Conservation (phyloP, 768 basidiomycete genomes). For the Collybia sp. region DNA sequence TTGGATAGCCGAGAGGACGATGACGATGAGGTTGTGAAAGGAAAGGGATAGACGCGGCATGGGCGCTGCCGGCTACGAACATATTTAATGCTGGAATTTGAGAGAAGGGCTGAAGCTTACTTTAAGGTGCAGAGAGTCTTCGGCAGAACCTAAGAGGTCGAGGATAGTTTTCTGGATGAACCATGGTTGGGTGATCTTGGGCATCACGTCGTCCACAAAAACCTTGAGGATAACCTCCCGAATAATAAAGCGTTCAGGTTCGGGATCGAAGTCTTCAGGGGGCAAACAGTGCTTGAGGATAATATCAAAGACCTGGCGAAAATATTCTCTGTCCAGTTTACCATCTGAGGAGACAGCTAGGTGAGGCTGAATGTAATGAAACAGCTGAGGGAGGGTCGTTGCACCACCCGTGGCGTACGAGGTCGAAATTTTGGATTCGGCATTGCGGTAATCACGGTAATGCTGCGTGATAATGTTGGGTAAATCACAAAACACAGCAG, state of each 20-base stretch:
- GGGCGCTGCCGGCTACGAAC: slow-evolving; percentile 19
- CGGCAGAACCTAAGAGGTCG: slow-evolving; percentile 52
- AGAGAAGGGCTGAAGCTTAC: slow-evolving; percentile 1
- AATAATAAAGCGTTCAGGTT: slow-evolving; percentile 75
- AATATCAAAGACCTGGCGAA: slow-evolving; percentile 75
- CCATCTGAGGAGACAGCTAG: slow-evolving; percentile 71
- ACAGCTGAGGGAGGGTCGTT: slow-evolving; percentile 58
- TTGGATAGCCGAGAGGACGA: slow-evolving; percentile 73
- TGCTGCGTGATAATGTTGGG: slow-evolving; percentile 72
- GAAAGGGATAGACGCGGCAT: slow-evolving; percentile 25
- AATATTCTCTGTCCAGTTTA: slow-evolving; percentile 66
- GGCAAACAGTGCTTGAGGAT: slow-evolving; percentile 73
- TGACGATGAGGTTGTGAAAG: slow-evolving; percentile 48
- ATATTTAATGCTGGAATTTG: slow-evolving; percentile 5
- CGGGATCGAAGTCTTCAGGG: slow-evolving; percentile 71
- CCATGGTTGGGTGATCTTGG: slow-evolving; percentile 82
- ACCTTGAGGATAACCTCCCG: slow-evolving; percentile 82
- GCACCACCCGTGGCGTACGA: slow-evolving; percentile 71
- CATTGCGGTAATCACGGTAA: slow-evolving; percentile 73
- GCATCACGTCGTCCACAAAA: slow-evolving; percentile 62
- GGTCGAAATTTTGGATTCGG: slow-evolving; percentile 52
- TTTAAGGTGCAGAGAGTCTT: slow-evolving; percentile 24
- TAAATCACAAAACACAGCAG: slow-evolving; percentile 56
- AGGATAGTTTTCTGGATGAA: slow-evolving; percentile 75
- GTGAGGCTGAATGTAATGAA: slow-evolving; percentile 82